phyloP scores from a whole-genome alignment of 2,329 filamentous ascomycete genomes.

The Penicillium psychrosexuale region DNA sequence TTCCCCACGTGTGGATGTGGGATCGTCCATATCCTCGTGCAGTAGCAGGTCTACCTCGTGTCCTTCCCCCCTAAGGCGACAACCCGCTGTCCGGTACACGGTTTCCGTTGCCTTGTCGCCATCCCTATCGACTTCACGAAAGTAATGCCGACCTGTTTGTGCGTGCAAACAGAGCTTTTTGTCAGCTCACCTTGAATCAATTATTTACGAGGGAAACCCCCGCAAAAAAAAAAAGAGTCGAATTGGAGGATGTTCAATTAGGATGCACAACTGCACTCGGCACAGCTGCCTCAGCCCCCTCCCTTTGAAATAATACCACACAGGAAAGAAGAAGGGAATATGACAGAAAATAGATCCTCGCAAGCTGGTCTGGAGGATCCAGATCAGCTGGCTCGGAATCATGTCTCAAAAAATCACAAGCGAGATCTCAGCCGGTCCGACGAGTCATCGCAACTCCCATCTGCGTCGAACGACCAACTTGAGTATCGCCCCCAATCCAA shows the following conservation, averaged over 20 bases:
- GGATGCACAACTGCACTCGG: conserved; percentile 28
- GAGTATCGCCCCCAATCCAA: conserved; percentile 24
- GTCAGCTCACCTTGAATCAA: conserved; percentile 25
- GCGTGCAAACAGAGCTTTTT: conserved; percentile 23
- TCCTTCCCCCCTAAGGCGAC: conserved; percentile 10
- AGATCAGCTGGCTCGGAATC: conserved; percentile 25
- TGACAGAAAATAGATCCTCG: conserved; percentile 32
- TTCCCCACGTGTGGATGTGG: conserved; percentile 19
- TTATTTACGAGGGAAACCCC: background rate
- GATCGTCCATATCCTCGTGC: conserved; percentile 25
- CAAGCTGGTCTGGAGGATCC: conserved; percentile 32
- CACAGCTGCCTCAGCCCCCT: conserved; percentile 21
- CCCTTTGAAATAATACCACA: conserved; percentile 5
- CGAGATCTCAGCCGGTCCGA: conserved; percentile 19
- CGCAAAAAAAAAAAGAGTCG: conserved; percentile 4
- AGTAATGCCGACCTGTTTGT: conserved; percentile 36
- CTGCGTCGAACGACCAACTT: conserved; percentile 20
- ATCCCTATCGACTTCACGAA: conserved; percentile 14
- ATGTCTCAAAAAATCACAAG: conserved; percentile 22
- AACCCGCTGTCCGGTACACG: conserved; percentile 32
- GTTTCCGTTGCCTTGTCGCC: conserved; percentile 15
- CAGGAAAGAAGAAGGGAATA: conserved; percentile 22
- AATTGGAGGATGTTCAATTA: conserved; percentile 30
- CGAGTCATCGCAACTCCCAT: conserved; percentile 21
- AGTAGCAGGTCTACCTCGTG: conserved; percentile 33